Percentiles rank a stretch among this genome's conserved stretches.
These are phyloP conservation scores for Artemisia tridentata DNA, from an alignment of 129 eudicot species.

Conservation along the genomic window DNA sequence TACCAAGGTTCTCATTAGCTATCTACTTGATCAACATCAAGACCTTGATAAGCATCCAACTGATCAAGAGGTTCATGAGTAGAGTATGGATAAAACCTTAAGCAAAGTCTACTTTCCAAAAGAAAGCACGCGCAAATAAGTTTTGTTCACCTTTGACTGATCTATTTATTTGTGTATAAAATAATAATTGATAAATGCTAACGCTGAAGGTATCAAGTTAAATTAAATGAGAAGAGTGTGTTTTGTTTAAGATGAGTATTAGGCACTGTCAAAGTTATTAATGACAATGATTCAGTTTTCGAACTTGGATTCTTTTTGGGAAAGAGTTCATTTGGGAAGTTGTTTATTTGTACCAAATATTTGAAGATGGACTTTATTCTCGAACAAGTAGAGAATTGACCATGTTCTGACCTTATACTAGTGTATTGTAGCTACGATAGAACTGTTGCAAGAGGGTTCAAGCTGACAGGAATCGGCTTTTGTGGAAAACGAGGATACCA, in stretches of 20 bases:
- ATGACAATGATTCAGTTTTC: conserved; percentile 8
- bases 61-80: too few relatives aligned
- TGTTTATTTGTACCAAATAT: conserved; percentile 12
- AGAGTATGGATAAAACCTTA: too few relatives aligned
- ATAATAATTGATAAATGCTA: background rate
- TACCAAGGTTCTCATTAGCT: too few relatives aligned
- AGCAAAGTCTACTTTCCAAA: too few relatives aligned
- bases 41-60: too few relatives aligned
- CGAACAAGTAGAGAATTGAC: background rate
- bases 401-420: conserved; percentile 2
- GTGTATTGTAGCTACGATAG: conserved; percentile 62
- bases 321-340: background rate
- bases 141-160: too few relatives aligned
- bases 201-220: background rate
- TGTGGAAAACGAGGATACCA: conserved; percentile 69
- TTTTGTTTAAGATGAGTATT: background rate
- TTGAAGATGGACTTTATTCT: conserved; percentile 5
- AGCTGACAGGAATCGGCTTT: conserved; percentile 62
- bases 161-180: background rate
- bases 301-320: background rate
- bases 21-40: too few relatives aligned
- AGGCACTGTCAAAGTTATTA: background rate
- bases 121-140: too few relatives aligned
- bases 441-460: conserved; percentile 76
- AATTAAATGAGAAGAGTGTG: conserved; percentile 8